phyloP scores from a whole-genome alignment of 768 basidiomycete species.

The Tubosaeta sp. region DNA sequence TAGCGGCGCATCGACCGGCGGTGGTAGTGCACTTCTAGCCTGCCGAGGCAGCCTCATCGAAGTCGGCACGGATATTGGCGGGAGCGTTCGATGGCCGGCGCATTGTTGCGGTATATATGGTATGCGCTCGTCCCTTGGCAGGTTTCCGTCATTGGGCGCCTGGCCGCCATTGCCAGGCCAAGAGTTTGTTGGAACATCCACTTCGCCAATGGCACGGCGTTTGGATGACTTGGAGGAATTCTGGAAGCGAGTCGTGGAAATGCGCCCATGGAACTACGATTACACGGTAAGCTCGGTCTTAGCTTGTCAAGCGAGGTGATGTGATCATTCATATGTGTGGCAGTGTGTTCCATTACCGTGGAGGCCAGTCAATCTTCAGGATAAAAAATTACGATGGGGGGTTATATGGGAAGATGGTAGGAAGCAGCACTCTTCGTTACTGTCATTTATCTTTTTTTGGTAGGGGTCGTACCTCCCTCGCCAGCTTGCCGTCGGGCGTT shows the following conservation, averaged over 20 bases:
- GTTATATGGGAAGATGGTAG: slow-evolving; percentile 41
- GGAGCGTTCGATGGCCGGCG: slow-evolving; percentile 46
- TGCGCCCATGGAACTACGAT: slow-evolving; percentile 43
- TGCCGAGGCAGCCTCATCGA: slow-evolving; percentile 42
- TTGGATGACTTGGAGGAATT: slow-evolving; percentile 41
- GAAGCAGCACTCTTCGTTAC: background rate
- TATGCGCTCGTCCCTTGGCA: slow-evolving; percentile 36
- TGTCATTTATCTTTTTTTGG: background rate
- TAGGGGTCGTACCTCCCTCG: slow-evolving; percentile 36
- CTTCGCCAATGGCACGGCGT: slow-evolving; percentile 39
- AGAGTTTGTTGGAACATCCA: slow-evolving; percentile 35
- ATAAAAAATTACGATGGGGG: slow-evolving; percentile 37
- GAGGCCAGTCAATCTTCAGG: slow-evolving; percentile 32
- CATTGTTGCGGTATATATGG: slow-evolving; percentile 45
- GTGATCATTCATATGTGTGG: background rate
- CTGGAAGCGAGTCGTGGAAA: slow-evolving; percentile 40
- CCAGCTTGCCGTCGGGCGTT: slow-evolving; percentile 41
- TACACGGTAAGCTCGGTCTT: slow-evolving; percentile 29
- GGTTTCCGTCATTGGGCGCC: slow-evolving; percentile 35
- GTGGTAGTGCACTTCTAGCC: slow-evolving; percentile 47
- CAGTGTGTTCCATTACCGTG: slow-evolving; percentile 44
- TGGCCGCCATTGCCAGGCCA: slow-evolving; percentile 33
- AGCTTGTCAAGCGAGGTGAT: background rate
- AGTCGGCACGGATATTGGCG: slow-evolving; percentile 47
- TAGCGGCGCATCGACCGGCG: slow-evolving; percentile 49